Percentiles rank a stretch among this genome's conserved stretches.
Evolutionary conservation across 1,284 basidiomycete species (phyloP).

Genomic region (Rhodofomes roseus): DNA sequence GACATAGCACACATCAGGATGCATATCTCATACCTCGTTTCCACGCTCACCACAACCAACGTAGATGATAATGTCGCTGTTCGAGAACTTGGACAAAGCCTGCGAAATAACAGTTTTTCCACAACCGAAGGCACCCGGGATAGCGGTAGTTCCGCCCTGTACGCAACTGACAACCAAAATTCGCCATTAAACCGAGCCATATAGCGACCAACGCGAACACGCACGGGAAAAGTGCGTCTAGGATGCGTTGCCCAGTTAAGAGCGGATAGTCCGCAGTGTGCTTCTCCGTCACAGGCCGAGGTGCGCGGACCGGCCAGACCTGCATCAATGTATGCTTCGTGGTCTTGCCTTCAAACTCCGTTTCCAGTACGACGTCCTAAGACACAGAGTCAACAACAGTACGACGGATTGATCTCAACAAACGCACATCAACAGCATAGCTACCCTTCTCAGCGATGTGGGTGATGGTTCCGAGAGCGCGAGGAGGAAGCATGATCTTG

Average conservation of each 20-base stretch:
- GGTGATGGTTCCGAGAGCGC: constrained; percentile 94
- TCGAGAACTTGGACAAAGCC: constrained; percentile 98
- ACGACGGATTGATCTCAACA: neutral
- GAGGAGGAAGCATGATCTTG: constrained; percentile 95
- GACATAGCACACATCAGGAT: neutral
- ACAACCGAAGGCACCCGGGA: constrained; percentile 98
- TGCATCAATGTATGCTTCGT: constrained; percentile 97
- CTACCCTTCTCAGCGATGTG: constrained; percentile 92
- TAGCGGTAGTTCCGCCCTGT: constrained; percentile 98
- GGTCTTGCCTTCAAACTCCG: constrained; percentile 95
- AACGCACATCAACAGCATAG: constrained; percentile 84
- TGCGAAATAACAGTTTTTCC: constrained; percentile 97
- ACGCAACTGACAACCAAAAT: constrained; percentile 63
- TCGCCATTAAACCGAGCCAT: constrained; percentile 6
- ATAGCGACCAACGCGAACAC: constrained; percentile 24
- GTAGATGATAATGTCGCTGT: constrained; percentile 99
- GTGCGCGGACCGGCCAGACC: constrained; percentile 98
- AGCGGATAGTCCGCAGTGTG: constrained; percentile 91
- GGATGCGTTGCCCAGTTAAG: constrained; percentile 94
- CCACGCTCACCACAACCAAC: constrained; percentile 96
- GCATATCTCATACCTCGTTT: constrained; percentile 60
- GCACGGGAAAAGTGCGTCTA: constrained; percentile 97
- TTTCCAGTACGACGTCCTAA: constrained; percentile 93
- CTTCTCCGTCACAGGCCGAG: constrained; percentile 93
- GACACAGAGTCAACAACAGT: neutral